Evolutionary conservation across 2,329 filamentous ascomycete species (phyloP), one percentile per base, ranked within the genome.

Genomic region (Calonectria henricotiae): DNA sequence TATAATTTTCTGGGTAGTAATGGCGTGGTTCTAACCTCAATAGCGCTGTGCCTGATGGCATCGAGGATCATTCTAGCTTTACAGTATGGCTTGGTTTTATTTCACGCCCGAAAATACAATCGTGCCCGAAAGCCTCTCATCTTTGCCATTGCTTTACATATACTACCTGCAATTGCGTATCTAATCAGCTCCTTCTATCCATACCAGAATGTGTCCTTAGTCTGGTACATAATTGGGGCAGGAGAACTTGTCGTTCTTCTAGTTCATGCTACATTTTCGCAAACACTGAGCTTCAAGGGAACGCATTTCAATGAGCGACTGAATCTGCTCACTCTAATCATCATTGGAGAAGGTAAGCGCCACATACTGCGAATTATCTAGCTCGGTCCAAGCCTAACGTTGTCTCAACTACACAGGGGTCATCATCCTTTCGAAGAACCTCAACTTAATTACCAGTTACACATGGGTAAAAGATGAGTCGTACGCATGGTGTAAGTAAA

Each of bases 291-390:
- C 11, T 66, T 70, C 35, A 43, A 61, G 25, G 68, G 68, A n/a
- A 70, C 68, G 4, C 68, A 70, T 30, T 66, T 70, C 37, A 67
- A 35, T 20, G 68, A 70, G 55, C 51, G 68, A 15, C 27, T 70
- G 13, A 70, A 70, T 30, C 44, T 70, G 9, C 23, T 70, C 4
- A 70, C 68, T 8, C 62, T 70, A 3, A 67, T 70, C n/a, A 58
- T 70, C 17, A 54, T 70, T 3, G 68, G 68, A 51, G 68, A 70
- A 65, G 63, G 63, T 65, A 58, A 20, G 17, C 6, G 20, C 17
- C 2, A 9, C 5, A 44, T 8, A 44, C 9, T 20, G 3, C 7
- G 3, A 15, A 41, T 49, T 25, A 15, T 3, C 6, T 1, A 20
- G 7, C 27, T 17, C 3, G 35, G 2, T n/a, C 2, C 2, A 2